Evolutionary conservation across 2,329 filamentous ascomycete genomes (phyloP).

Genomic region (Fusarium succisae): DNA sequence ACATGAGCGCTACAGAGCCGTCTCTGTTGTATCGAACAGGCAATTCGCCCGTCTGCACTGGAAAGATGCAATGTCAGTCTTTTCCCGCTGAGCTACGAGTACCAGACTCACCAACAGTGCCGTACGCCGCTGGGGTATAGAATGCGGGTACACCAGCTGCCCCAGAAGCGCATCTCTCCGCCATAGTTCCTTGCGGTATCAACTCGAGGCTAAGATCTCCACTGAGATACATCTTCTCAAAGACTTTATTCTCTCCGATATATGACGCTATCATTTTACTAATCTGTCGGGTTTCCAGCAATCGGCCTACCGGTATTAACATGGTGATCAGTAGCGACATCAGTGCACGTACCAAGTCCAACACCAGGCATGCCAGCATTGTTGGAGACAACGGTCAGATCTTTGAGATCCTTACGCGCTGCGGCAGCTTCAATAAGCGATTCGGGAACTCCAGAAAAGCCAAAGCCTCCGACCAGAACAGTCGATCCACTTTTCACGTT

Average conservation of each 20-base stretch:
- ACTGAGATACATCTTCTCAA: slow-evolving; percentile 86
- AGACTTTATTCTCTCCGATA: slow-evolving; percentile 91
- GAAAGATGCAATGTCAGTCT: rapidly evolving
- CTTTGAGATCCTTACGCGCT: slow-evolving; percentile 73
- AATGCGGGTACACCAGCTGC: slow-evolving; percentile 91
- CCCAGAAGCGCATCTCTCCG: slow-evolving; percentile 84
- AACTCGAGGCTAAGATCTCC: slow-evolving; percentile 88
- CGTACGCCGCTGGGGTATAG: slow-evolving; percentile 85
- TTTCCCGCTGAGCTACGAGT: too few species aligned
- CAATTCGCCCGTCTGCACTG: slow-evolving; percentile 84
- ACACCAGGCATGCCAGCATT: slow-evolving; percentile 86
- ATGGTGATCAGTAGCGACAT: slow-evolving; percentile 59
- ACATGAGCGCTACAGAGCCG: slow-evolving; percentile 73
- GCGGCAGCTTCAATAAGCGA: slow-evolving; percentile 69
- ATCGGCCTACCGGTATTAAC: slow-evolving; percentile 36
- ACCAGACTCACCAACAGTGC: slow-evolving; percentile 65
- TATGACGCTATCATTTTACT: slow-evolving; percentile 92
- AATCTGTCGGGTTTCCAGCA: slow-evolving; percentile 67
- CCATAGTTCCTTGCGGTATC: slow-evolving; percentile 88
- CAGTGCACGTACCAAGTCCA: slow-evolving; percentile 68
- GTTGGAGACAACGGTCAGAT: slow-evolving; percentile 88
- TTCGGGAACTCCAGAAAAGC: slow-evolving; percentile 83
- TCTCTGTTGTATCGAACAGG: slow-evolving; percentile 80
- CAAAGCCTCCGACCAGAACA: slow-evolving; percentile 81
- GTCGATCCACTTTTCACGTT: slow-evolving; percentile 80